Conservation (phyloP, 345 rosid species). For the Boechera stricta region DNA sequence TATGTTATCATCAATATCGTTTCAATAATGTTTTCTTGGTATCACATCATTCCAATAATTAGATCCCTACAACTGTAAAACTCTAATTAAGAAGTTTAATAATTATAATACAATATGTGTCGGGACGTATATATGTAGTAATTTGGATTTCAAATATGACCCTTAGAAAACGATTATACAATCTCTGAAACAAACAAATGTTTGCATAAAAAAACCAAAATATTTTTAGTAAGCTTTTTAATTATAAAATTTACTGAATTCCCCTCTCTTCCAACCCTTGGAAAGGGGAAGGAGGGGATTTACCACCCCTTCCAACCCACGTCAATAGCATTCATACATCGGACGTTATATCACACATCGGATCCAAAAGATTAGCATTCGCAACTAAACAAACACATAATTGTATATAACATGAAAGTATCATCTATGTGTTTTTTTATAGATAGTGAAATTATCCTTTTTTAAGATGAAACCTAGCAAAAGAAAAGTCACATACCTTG, state of each 20-base stretch:
- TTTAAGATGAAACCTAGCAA: slow-evolving; percentile 15
- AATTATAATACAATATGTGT: neutral
- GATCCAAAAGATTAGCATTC: neutral
- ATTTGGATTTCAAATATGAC: neutral
- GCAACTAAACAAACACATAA: neutral
- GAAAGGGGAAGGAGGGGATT: no score
- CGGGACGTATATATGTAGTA: neutral
- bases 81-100: slow-evolving; percentile 15
- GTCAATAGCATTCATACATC: no score
- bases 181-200: neutral
- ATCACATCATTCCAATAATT: slow-evolving; percentile 41
- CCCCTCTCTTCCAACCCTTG: no score
- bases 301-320: no score
- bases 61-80: slow-evolving; percentile 39
- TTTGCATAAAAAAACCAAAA: neutral
- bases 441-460: neutral
- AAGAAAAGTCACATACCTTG: slow-evolving; percentile 6
- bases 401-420: neutral
- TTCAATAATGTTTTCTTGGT: slow-evolving; percentile 40
- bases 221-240: no score
- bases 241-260: no score
- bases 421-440: neutral
- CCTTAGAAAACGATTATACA: neutral
- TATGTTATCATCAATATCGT: slow-evolving; percentile 38
- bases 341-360: neutral